Conservation (phyloP, 495 filamentous ascomycete species). For the Pyronema domesticum region DNA sequence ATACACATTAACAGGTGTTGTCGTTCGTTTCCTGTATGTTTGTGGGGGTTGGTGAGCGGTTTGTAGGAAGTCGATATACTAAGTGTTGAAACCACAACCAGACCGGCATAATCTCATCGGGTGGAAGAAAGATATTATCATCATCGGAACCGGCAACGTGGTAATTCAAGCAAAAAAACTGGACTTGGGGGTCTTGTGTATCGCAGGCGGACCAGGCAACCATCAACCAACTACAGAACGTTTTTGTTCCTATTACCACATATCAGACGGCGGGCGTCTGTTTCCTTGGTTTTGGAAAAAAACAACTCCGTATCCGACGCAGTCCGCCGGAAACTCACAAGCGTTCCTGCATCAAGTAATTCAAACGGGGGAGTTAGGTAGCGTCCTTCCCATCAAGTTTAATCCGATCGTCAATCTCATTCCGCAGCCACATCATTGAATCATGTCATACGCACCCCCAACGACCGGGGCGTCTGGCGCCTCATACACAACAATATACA, state of each 20-base stretch:
- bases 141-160: background rate
- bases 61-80: background rate
- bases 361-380: background rate
- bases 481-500: background rate
- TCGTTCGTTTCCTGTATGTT: background rate
- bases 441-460: slow-evolving; percentile 2
- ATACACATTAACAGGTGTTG: too few relatives aligned
- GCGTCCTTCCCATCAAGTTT: background rate
- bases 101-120: background rate
- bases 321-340: background rate
- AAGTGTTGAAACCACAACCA: background rate
- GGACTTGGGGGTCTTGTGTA: background rate
- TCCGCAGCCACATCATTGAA: background rate
- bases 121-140: background rate
- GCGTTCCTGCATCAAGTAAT: background rate
- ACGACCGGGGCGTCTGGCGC: background rate
- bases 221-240: background rate
- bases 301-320: background rate
- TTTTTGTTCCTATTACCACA: background rate
- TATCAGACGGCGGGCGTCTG: background rate
- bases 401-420: background rate
- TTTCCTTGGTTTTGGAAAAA: background rate
- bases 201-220: background rate
- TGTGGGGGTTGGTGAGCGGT: background rate
- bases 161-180: background rate